Evolutionary conservation across 2,329 filamentous ascomycete genomes (phyloP).

Genomic region (Periglandula ipomoeae): DNA sequence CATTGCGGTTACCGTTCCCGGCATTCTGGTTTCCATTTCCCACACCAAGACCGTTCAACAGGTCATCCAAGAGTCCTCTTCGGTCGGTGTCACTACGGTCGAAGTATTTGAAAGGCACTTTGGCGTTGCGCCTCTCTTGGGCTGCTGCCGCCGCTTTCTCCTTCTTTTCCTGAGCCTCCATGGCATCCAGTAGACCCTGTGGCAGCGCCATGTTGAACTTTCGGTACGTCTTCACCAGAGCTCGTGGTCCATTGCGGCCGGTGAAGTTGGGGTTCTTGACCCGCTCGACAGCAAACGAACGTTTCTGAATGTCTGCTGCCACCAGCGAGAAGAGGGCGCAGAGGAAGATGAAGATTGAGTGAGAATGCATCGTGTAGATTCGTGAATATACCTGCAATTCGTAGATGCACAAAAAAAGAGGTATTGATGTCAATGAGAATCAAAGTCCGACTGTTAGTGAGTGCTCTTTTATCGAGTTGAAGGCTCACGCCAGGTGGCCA

Average conservation of each 20-base stretch:
- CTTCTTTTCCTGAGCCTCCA: slow-evolving; percentile 16
- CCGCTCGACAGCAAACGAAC: slow-evolving; percentile 54
- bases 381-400: no score
- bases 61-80: background rate
- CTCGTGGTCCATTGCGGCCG: slow-evolving; percentile 45
- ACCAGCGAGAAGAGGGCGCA: slow-evolving; percentile 38
- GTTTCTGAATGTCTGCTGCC: slow-evolving; percentile 35
- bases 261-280: slow-evolving; percentile 45
- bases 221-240: slow-evolving; percentile 56
- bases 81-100: background rate
- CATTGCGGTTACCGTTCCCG: background rate
- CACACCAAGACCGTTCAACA: background rate
- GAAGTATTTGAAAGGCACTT: background rate
- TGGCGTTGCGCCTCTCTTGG: slow-evolving; percentile 1
- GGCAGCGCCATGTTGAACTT: slow-evolving; percentile 55
- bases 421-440: background rate
- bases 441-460: background rate
- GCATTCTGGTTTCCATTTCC: background rate
- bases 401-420: no score
- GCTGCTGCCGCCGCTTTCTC: background rate
- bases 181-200: slow-evolving; percentile 29
- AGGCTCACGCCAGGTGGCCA: background rate
- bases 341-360: slow-evolving; percentile 16
- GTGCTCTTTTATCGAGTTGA: background rate
- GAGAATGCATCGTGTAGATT: slow-evolving; percentile 13